Percentiles rank a stretch among this genome's conserved stretches.
Conservation (phyloP, 345 rosid species). For the Excoecaria agallocha region DNA sequence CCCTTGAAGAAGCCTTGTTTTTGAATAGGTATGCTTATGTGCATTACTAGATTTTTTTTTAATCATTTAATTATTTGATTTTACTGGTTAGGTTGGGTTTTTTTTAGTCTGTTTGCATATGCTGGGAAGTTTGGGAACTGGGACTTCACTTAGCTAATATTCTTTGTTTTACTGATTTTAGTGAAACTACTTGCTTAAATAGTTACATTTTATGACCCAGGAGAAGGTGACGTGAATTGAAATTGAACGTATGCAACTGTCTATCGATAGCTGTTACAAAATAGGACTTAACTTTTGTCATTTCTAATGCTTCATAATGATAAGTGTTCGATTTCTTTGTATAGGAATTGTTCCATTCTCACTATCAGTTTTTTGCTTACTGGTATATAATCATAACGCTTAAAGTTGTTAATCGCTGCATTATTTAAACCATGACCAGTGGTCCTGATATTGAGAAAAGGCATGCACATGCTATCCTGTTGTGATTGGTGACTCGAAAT, state of each 20-base stretch:
- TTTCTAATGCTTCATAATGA: not conserved
- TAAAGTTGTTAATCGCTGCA: not conserved
- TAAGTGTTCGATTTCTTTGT: not conserved
- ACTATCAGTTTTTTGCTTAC: not conserved
- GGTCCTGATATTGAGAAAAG: not conserved
- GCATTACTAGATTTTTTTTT: not conserved
- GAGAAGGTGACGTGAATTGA: not conserved
- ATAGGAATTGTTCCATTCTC: not conserved
- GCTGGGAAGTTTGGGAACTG: slow-evolving; percentile 2
- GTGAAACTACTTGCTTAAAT: not conserved
- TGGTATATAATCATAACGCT: not conserved
- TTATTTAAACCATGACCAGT: not conserved
- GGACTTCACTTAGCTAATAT: not conserved
- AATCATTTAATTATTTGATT: not conserved
- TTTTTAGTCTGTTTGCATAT: not conserved
- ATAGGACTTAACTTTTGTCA: not conserved
- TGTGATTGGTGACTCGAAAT: too few species aligned
- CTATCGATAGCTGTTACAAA: not conserved
- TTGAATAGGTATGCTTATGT: slow-evolving; percentile 49
- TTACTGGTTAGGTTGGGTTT: too few species aligned
- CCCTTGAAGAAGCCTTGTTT: slow-evolving; percentile 90
- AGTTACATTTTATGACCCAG: too few species aligned
- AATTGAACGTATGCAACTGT: not conserved
- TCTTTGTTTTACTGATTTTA: not conserved
- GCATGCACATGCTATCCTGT: not conserved